Evolutionary conservation across 495 filamentous ascomycete genomes (phyloP).

Genomic region (Podospora comata): DNA sequence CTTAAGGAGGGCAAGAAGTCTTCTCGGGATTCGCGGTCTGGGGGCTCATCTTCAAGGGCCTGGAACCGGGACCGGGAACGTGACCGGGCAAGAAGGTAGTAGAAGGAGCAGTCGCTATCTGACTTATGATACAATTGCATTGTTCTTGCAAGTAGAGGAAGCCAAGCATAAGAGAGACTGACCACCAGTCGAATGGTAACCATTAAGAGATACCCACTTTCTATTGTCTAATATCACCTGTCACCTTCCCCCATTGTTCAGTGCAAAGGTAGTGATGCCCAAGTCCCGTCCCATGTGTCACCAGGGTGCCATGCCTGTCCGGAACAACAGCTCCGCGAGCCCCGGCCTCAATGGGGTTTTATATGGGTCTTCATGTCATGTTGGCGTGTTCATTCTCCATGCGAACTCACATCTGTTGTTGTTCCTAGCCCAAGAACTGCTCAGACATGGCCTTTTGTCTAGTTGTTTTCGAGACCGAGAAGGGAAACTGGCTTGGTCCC

Average conservation of each 20-base stretch:
- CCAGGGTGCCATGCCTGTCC: background rate
- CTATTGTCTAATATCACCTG: background rate
- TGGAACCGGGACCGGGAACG: slow-evolving; percentile 49
- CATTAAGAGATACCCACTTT: background rate
- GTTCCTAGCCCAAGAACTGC: background rate
- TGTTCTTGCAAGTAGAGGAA: background rate
- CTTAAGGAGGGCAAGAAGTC: slow-evolving; percentile 60
- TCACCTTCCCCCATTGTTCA: too few relatives aligned
- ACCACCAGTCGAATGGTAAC: background rate
- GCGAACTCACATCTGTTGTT: background rate
- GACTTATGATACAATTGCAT: background rate
- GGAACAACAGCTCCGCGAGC: background rate
- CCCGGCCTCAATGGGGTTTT: background rate
- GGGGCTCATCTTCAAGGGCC: slow-evolving; percentile 48
- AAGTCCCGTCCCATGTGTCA: background rate
- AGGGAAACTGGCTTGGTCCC: background rate
- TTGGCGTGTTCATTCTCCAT: background rate
- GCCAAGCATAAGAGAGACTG: background rate
- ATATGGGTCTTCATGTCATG: background rate
- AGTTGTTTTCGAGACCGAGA: background rate
- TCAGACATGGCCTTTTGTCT: background rate
- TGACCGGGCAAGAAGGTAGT: slow-evolving; percentile 1
- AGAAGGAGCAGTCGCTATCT: background rate
- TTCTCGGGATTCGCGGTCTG: slow-evolving; percentile 48
- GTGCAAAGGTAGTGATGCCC: background rate